Conservation (phyloP, 345 rosid species). For the Brassica juncea region DNA sequence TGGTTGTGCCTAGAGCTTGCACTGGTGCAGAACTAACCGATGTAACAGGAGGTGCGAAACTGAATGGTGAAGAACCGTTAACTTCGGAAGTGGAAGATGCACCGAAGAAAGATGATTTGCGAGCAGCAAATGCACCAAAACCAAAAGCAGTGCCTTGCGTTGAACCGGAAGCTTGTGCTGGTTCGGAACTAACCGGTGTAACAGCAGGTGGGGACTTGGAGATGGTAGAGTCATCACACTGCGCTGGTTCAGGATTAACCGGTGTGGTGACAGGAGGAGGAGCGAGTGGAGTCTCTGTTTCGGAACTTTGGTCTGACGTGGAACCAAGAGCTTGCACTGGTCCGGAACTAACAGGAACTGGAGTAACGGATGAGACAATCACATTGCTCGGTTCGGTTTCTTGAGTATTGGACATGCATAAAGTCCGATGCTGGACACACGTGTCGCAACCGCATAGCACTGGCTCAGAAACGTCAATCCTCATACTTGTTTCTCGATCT, state of each 20-base stretch:
- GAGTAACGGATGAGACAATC: background rate
- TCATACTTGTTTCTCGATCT: conserved; percentile 19
- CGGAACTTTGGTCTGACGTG: background rate
- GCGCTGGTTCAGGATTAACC: background rate
- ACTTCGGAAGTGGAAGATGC: background rate
- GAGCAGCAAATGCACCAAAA: background rate
- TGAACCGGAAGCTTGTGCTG: background rate
- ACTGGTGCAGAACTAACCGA: background rate
- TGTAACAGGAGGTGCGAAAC: background rate
- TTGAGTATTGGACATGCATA: background rate
- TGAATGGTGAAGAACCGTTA: background rate
- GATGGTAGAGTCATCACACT: background rate
- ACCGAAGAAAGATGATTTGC: background rate
- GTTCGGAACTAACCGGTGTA: background rate
- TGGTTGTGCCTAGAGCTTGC: background rate
- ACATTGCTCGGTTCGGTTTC: conserved; percentile 15
- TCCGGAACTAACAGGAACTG: background rate
- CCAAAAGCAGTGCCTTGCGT: background rate
- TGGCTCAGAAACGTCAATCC: conserved; percentile 22
- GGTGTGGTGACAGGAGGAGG: background rate
- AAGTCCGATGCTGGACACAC: conserved; percentile 10
- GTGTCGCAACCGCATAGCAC: conserved; percentile 8
- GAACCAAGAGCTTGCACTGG: conserved; percentile 6
- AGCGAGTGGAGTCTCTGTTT: background rate
- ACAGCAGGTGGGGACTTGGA: background rate